A percentile compares a stretch with the other conserved stretches of the same genome.
These are phyloP conservation scores for Coffea humblotiana DNA, from an alignment of 305 asterid genomes.

Conservation along the genomic window DNA sequence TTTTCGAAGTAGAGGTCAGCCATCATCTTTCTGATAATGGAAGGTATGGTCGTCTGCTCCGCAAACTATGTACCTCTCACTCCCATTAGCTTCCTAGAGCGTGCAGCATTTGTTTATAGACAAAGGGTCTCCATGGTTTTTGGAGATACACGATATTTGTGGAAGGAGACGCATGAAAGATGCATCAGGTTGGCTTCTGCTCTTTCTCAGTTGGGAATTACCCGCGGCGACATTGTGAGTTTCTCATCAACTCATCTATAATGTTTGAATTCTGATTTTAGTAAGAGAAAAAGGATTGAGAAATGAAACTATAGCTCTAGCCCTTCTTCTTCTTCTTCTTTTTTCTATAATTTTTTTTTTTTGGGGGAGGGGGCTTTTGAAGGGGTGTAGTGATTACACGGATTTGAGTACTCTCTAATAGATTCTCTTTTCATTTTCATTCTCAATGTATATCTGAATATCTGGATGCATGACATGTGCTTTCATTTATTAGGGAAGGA, in stretches of 20 bases:
- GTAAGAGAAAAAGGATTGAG: neutral
- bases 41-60: conserved; percentile 18
- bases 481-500: no score
- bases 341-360: no score
- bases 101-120: conserved; percentile 34
- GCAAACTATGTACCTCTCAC: conserved; percentile 32
- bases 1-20: neutral
- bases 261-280: neutral
- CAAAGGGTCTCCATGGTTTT: conserved; percentile 27
- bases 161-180: conserved; percentile 36
- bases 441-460: no score
- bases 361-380: no score
- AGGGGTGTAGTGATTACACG: no score
- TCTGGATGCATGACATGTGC: no score
- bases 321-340: no score
- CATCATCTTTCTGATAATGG: conserved; percentile 5
- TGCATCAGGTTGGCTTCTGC: conserved; percentile 39
- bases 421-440: no score
- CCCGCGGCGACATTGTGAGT: conserved; percentile 36
- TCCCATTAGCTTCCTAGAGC: conserved; percentile 35
- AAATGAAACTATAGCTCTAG: neutral
- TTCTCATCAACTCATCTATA: neutral
- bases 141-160: conserved; percentile 18
- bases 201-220: conserved; percentile 29
- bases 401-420: no score